Base-by-base conservation (phyloP, 768 basidiomycete species). In the Termitomyces sp. region DNA sequence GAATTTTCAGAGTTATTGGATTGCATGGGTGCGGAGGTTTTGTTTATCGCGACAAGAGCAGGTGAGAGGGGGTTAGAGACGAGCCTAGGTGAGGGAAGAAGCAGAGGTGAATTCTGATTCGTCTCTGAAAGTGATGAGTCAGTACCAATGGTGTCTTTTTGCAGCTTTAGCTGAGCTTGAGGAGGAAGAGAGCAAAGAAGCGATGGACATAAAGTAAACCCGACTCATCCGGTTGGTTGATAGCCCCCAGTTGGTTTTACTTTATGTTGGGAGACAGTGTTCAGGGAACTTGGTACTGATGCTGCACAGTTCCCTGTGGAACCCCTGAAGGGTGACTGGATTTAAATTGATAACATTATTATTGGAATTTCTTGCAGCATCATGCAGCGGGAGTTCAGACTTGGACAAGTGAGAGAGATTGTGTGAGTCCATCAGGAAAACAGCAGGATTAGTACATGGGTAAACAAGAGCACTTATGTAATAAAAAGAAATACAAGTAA, bases 291-390 rank as follows among this genome's bases (percentile, higher is more conserved):
- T 15, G 74, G 70, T 1, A 65, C 76, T 38, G 74, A 80, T 54
- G 62, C 66, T 7, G 70, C 73, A 26, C 68, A 61, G 10, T 77
- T 78, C 53, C 73, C 78, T 5, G 68, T 69, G 6, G 79, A 79
- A 47, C 71, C 79, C 17, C 66, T 86, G 28, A 67, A 80, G 57
- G 82, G 84, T 3, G 61, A 75, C 28, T 85, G 84, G 81, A 76
- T 75, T 30, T 81, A 38, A 66, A 23, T 23, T 23, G 23, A 23
- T 23, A 23, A 2, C 23, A 23, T 23, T 23, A 23, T 23, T 23
- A 2, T 2, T 23, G 23, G 23, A 23, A 23, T 23, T 23, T 23
- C 1, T 23, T 23, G 23, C 23, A 23, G 23, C 23, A 2, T 23
- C 23, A 23, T 2, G 23, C 23, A 2, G 23, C 1, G 23, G 23